Evolutionary conservation across 805 yeast genomes (phyloP), one percentile per base, ranked within the genome.

Genomic region (Lipomyces chichibuensis): DNA sequence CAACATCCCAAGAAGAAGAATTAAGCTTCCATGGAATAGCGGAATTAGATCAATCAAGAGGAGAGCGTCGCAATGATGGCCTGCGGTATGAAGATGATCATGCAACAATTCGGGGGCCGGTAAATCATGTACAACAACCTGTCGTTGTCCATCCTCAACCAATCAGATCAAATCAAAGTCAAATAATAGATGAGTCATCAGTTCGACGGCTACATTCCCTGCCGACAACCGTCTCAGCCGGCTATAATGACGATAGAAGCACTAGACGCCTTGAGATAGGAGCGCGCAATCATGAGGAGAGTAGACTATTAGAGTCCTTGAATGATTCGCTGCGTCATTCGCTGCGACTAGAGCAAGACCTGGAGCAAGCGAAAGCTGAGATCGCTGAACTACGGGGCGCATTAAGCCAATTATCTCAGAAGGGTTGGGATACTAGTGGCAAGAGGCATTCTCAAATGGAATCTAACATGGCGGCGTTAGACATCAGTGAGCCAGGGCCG

Each of bases 291-390:
- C 27, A 13, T 8, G 55, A 52, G 27, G 55, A 52, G 55, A 13
- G 17, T 13, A n/a, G 20, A n/a, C 25, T 54, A 23, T 33, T 39
- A 17, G 52, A 54, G 53, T 54, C 66, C 14, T 52, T 63, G 37
- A 62, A 33, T 35, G 43, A 55, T 23, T 62, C 69, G 2, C 23
- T 66, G 7, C 52, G 65, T n/a, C 69, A 63, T 23, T 66, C 69
- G 14, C 35, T 54, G 4, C 20, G 27, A 17, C 46, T 64, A 13
- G 71, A 67, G 54, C 65, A 64, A 20, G 67, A 61, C 32, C 56
- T 67, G 17, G 60, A 25, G 46, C n/a, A 35, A 11, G 67, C 71
- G 13, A 60, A 54, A 39, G 17, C 57, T 17, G 71, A 67, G 43
- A 64, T 67, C 35, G 46, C 62, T 5, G 66, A 62, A n/a, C 35